A percentile compares a stretch with the other conserved stretches of the same genome.
Conservation (phyloP, 768 basidiomycete genomes). For the Mycena amicta region DNA sequence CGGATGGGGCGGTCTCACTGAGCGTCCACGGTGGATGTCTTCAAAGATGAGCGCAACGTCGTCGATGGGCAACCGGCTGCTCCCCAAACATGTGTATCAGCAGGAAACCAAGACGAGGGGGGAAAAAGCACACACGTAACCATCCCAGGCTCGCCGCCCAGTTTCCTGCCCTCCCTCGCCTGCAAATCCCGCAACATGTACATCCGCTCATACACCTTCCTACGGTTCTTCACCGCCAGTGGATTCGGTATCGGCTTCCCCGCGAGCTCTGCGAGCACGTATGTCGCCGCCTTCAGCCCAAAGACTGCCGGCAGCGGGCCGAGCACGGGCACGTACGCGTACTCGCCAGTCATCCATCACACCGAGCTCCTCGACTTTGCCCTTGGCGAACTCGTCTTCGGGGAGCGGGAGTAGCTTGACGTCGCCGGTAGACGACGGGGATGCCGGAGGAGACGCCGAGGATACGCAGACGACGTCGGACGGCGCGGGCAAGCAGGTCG, state of each 20-base stretch:
- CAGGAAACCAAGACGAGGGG: neutral
- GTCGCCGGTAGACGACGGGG: constrained; percentile 86
- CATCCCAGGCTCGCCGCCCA: constrained; percentile 41
- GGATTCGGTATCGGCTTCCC: constrained; percentile 83
- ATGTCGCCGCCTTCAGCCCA: constrained; percentile 87
- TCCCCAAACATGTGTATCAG: constrained; percentile 1
- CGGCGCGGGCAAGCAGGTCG: too few relatives aligned
- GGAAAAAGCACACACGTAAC: constrained; percentile 41
- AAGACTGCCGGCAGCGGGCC: constrained; percentile 90
- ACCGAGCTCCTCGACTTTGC: constrained; percentile 80
- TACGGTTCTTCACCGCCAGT: constrained; percentile 81
- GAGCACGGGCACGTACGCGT: constrained; percentile 88
- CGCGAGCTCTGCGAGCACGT: constrained; percentile 84
- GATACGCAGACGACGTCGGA: constrained; percentile 73
- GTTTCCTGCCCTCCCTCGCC: constrained; percentile 70
- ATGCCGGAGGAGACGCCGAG: constrained; percentile 65
- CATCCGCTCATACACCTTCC: constrained; percentile 83
- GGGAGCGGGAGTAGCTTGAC: constrained; percentile 87
- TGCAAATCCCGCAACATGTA: constrained; percentile 76
- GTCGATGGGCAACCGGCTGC: constrained; percentile 74
- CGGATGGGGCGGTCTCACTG: constrained; percentile 74
- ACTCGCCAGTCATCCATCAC: constrained; percentile 93
- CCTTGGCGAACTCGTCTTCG: constrained; percentile 91
- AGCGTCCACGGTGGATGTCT: constrained; percentile 80
- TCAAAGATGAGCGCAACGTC: constrained; percentile 87